A percentile compares a stretch with the other conserved stretches of the same genome.
phyloP scores from a whole-genome alignment of 345 rosid species.

The Psidium guajava region DNA sequence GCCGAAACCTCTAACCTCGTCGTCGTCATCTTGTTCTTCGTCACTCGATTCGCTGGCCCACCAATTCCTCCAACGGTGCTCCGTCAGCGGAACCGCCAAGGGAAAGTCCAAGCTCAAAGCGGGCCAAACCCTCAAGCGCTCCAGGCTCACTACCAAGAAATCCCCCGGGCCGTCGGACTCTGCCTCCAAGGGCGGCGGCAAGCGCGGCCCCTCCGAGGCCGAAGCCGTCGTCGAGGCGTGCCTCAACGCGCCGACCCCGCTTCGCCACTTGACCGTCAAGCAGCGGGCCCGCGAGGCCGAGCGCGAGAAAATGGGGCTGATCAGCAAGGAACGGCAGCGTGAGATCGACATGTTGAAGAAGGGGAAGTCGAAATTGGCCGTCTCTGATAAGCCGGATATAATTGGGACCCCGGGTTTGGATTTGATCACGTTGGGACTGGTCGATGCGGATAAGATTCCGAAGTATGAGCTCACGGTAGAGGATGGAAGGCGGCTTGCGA shows the following conservation, averaged over 20 bases:
- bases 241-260: conserved; percentile 68
- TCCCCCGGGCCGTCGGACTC: conserved; percentile 11
- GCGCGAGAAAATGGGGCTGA: conserved; percentile 63
- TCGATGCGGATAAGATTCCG: conserved; percentile 64
- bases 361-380: conserved; percentile 34
- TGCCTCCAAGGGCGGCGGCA: conserved; percentile 14
- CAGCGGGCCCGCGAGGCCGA: conserved; percentile 58
- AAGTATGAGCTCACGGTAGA: conserved; percentile 80
- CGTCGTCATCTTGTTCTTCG: background rate
- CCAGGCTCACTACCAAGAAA: conserved; percentile 45
- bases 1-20: conserved; percentile 1
- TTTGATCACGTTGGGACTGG: conserved; percentile 57
- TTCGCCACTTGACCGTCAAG: conserved; percentile 53
- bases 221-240: conserved; percentile 48
- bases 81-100: conserved; percentile 54
- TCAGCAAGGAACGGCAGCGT: conserved; percentile 48
- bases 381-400: conserved; percentile 46
- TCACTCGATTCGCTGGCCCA: conserved; percentile 8
- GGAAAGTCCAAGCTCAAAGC: conserved; percentile 51
- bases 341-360: conserved; percentile 66
- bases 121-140: conserved; percentile 33
- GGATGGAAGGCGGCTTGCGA: conserved; percentile 72
- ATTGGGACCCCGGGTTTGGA: conserved; percentile 76
- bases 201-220: conserved; percentile 21
- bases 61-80: conserved; percentile 37